Conservation (phyloP, 2,329 filamentous ascomycete species). For the Cercospora sp. region DNA sequence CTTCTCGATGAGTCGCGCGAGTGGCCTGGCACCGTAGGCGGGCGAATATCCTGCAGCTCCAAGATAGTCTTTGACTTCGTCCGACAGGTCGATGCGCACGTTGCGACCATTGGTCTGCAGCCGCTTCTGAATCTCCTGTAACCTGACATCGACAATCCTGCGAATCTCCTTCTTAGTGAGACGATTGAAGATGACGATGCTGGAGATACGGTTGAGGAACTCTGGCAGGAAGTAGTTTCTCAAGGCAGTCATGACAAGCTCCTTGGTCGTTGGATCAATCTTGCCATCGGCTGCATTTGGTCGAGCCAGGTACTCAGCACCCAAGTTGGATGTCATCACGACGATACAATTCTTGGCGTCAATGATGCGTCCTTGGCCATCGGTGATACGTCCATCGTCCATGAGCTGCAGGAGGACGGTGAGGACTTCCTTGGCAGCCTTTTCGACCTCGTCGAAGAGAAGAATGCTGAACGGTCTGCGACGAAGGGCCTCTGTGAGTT, state of each 20-base stretch:
- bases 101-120: conserved; percentile 83
- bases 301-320: conserved; percentile 87
- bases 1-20: conserved; percentile 90
- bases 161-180: conserved; percentile 87
- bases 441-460: conserved; percentile 97
- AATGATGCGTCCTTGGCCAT: conserved; percentile 91
- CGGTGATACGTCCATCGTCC: conserved; percentile 98
- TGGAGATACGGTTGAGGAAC: conserved; percentile 97
- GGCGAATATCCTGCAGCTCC: conserved; percentile 91
- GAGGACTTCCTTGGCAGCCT: conserved; percentile 95
- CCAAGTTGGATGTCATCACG: conserved; percentile 97
- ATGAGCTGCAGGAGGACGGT: conserved; percentile 98
- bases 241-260: conserved; percentile 86
- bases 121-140: conserved; percentile 86
- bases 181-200: conserved; percentile 96
- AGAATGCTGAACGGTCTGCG: conserved; percentile 96
- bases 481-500: conserved; percentile 90
- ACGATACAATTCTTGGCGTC: conserved; percentile 98
- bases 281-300: conserved; percentile 75
- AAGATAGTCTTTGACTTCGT: conserved; percentile 89
- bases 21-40: conserved; percentile 86
- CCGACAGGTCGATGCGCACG: conserved; percentile 76
- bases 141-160: conserved; percentile 88
- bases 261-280: conserved; percentile 81
- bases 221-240: conserved; percentile 97